These are phyloP conservation scores for Talaromyces sp. DNA, from an alignment of 2,329 filamentous ascomycete species.

Conservation along the genomic window DNA sequence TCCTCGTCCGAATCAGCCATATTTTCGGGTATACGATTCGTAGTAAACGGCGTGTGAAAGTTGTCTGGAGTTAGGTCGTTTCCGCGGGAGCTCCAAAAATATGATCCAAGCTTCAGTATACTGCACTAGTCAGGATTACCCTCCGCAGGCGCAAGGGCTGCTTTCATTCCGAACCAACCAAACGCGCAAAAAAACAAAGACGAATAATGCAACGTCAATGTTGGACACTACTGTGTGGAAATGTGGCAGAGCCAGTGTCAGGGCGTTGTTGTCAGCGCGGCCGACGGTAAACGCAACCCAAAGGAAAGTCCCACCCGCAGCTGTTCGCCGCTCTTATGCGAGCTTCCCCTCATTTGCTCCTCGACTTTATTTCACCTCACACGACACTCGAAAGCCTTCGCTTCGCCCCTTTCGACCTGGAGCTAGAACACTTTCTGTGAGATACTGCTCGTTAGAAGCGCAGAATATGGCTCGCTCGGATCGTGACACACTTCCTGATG, in stretches of 20 bases:
- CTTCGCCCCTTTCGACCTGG: constrained; percentile 20
- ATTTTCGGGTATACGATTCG: constrained; percentile 4
- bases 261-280: not conserved
- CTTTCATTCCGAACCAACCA: not conserved
- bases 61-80: not conserved
- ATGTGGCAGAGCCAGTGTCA: constrained; percentile 28
- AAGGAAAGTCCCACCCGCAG: constrained; percentile 28
- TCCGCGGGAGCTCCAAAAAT: constrained; percentile 7
- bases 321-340: constrained; percentile 21
- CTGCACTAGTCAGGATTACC: not conserved
- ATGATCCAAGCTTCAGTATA: constrained; percentile 2
- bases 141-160: constrained; percentile 9
- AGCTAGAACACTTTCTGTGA: constrained; percentile 23
- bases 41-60: not conserved
- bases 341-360: constrained; percentile 24
- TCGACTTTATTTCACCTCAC: constrained; percentile 16
- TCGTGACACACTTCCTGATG: constrained; percentile 46
- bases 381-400: constrained; percentile 17
- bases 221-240: constrained; percentile 28
- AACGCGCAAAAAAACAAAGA: not conserved
- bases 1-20: constrained; percentile 53
- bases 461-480: constrained; percentile 44
- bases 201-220: constrained; percentile 24
- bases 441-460: constrained; percentile 40
- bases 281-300: constrained; percentile 25